These are phyloP conservation scores for Saccharum officinarum DNA, from an alignment of 176 grass and related monocot species.

Conservation along the genomic window DNA sequence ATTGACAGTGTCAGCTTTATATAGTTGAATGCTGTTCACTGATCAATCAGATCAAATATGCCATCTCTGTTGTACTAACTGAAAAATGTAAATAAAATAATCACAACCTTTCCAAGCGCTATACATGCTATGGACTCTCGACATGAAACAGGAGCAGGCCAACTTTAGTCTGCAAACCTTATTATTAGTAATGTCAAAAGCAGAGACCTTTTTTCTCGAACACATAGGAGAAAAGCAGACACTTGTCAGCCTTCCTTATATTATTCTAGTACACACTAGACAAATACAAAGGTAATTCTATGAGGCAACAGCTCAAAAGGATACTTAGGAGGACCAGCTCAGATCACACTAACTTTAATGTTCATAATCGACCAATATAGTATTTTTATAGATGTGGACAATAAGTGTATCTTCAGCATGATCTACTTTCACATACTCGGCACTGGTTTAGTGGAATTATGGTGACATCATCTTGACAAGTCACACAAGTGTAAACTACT, in stretches of 20 bases:
- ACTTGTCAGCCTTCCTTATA: constrained; percentile 14
- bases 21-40: background rate
- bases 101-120: background rate
- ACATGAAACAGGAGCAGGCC: constrained; percentile 8
- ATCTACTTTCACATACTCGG: constrained; percentile 37
- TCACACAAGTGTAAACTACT: constrained; percentile 37
- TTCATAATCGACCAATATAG: constrained; percentile 27
- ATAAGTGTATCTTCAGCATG: constrained; percentile 40
- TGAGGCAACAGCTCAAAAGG: constrained; percentile 30
- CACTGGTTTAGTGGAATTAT: constrained; percentile 39
- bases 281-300: constrained; percentile 27
- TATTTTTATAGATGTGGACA: constrained; percentile 43
- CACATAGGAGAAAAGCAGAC: constrained; percentile 5
- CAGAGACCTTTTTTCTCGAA: background rate
- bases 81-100: background rate
- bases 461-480: constrained; percentile 37
- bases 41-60: constrained; percentile 4
- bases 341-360: constrained; percentile 46
- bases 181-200: constrained; percentile 33
- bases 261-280: constrained; percentile 42
- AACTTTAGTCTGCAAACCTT: constrained; percentile 27
- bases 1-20: background rate
- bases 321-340: constrained; percentile 38
- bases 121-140: background rate
- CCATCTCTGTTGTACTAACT: constrained; percentile 7